Percentiles rank a stretch among this genome's conserved stretches.
Conservation (phyloP, 495 filamentous ascomycete species). For the Lepidopterella palustris region DNA sequence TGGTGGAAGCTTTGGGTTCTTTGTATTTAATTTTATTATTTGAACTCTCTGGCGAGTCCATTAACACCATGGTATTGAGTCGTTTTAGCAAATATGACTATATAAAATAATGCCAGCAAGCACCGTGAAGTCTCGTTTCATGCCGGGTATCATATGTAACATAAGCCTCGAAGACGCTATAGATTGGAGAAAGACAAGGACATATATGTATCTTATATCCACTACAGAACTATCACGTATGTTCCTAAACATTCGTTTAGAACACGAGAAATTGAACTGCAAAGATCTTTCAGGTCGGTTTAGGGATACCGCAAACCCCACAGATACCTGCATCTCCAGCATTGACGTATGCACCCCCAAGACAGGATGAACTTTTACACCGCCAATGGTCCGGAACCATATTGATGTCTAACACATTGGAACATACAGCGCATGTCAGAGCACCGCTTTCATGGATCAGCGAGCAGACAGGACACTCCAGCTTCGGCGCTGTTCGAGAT, state of each 20-base stretch:
- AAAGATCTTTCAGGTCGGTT: slow-evolving; percentile 5
- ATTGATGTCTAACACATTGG: slow-evolving; percentile 53
- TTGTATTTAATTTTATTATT: slow-evolving; percentile 4
- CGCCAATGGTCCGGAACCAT: slow-evolving; percentile 51
- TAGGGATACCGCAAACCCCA: slow-evolving; percentile 53
- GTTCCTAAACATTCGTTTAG: too few relatives aligned
- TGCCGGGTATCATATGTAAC: not conserved
- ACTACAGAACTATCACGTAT: too few relatives aligned
- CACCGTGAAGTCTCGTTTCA: too few relatives aligned
- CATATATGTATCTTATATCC: too few relatives aligned
- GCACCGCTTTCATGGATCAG: slow-evolving; percentile 47
- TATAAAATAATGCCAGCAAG: too few relatives aligned
- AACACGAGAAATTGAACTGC: too few relatives aligned
- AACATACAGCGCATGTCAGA: slow-evolving; percentile 56
- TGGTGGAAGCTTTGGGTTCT: not conserved
- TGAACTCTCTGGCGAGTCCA: too few relatives aligned
- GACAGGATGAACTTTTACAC: slow-evolving; percentile 50
- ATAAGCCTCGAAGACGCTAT: not conserved
- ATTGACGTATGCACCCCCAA: slow-evolving; percentile 53
- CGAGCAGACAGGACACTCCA: slow-evolving; percentile 55
- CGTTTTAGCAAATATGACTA: too few relatives aligned
- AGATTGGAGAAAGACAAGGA: too few relatives aligned
- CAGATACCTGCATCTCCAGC: slow-evolving; percentile 58
- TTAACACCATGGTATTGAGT: too few relatives aligned
- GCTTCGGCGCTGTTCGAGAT: not conserved